phyloP scores from a whole-genome alignment of 2,329 filamentous ascomycete genomes.

The Beauveria sp. region DNA sequence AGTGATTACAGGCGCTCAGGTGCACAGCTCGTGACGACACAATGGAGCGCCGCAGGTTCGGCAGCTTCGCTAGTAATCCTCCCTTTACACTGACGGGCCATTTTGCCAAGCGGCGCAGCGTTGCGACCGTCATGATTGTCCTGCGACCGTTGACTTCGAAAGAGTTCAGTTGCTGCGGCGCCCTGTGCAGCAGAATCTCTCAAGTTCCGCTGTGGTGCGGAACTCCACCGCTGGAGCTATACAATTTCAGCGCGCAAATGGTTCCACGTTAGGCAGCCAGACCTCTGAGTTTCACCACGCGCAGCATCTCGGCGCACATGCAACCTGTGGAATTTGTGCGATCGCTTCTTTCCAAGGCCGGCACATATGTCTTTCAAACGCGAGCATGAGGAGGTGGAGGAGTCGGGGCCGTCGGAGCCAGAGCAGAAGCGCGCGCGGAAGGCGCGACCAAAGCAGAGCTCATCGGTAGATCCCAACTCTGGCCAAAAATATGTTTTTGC shows the following conservation, averaged over 20 bases:
- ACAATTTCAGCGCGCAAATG: neutral
- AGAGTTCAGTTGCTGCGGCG: neutral
- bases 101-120: constrained; percentile 19
- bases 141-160: neutral
- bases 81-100: neutral
- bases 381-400: constrained; percentile 23
- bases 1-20: constrained; percentile 29
- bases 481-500: constrained; percentile 68
- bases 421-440: constrained; percentile 20
- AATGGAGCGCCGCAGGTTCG: neutral
- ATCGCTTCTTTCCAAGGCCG: neutral
- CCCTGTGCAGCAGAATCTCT: neutral
- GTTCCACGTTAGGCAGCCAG: neutral
- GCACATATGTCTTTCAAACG: constrained; percentile 29
- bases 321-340: neutral
- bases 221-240: neutral
- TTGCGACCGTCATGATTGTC: constrained; percentile 25
- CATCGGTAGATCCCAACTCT: constrained; percentile 54
- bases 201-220: neutral
- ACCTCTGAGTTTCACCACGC: neutral
- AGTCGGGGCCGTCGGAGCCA: constrained; percentile 20
- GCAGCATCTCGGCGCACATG: neutral
- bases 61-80: neutral
- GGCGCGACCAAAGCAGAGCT: constrained; percentile 33
- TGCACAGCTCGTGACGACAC: constrained; percentile 8